A percentile compares a stretch with the other conserved stretches of the same genome.
These are phyloP conservation scores for Nyctanthes arbortristis DNA, from an alignment of 257 asterid species.

Conservation along the genomic window DNA sequence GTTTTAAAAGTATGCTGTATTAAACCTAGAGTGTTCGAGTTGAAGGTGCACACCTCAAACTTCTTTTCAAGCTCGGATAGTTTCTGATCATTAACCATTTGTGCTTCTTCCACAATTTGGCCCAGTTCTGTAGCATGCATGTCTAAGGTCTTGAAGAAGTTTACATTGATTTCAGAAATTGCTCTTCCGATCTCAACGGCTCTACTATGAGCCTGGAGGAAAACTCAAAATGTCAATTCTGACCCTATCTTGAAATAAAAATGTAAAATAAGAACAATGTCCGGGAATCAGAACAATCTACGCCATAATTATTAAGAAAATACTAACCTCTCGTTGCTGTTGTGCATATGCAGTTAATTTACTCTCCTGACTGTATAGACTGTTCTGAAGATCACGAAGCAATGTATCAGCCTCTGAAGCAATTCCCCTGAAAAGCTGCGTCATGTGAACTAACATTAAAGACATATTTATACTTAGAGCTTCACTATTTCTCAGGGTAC, in stretches of 20 bases:
- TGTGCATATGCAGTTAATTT: slow-evolving; percentile 67
- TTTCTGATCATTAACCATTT: slow-evolving; percentile 60
- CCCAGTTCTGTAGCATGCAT: slow-evolving; percentile 75
- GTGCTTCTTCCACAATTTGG: slow-evolving; percentile 82
- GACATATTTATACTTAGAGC: slow-evolving; percentile 15
- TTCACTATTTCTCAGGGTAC: slow-evolving; percentile 11
- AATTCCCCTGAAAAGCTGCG: slow-evolving; percentile 78
- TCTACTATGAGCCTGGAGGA: slow-evolving; percentile 83
- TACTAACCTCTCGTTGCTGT: slow-evolving; percentile 74
- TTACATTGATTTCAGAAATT: slow-evolving; percentile 60
- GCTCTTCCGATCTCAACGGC: slow-evolving; percentile 77
- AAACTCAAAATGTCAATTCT: slow-evolving; percentile 14
- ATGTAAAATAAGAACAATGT: slow-evolving; percentile 11
- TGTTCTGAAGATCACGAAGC: slow-evolving; percentile 83
- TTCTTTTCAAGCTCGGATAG: slow-evolving; percentile 80
- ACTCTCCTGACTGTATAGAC: slow-evolving; percentile 73
- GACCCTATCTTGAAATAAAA: slow-evolving; percentile 11
- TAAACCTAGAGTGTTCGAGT: slow-evolving; percentile 7
- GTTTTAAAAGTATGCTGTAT: background rate
- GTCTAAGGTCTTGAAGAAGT: slow-evolving; percentile 74
- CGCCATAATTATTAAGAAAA: background rate
- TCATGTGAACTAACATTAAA: slow-evolving; percentile 26
- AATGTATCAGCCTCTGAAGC: slow-evolving; percentile 83
- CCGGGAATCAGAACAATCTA: slow-evolving; percentile 7
- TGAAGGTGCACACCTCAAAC: slow-evolving; percentile 72